These are phyloP conservation scores for Hirschfeldia incana DNA, from an alignment of 345 rosid genomes.

Conservation along the genomic window DNA sequence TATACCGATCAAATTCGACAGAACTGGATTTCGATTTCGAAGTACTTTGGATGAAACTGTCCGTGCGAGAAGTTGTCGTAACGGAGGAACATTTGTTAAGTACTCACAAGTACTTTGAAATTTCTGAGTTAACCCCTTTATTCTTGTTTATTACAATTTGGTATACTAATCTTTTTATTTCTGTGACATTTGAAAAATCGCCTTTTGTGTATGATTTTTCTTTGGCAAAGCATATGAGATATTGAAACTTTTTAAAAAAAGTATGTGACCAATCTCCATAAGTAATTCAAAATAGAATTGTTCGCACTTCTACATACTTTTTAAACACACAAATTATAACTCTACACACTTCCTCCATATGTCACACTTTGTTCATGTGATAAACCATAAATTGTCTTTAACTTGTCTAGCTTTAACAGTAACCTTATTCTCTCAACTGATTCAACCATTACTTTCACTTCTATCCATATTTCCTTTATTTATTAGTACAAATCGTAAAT, in stretches of 20 bases:
- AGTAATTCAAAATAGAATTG: background rate
- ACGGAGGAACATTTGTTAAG: background rate
- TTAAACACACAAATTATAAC: background rate
- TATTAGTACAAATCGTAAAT: background rate
- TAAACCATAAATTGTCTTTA: background rate
- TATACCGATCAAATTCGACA: slow-evolving; percentile 1
- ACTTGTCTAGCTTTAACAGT: background rate
- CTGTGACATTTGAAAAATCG: background rate
- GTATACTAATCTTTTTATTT: background rate
- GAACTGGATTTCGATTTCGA: slow-evolving; percentile 13
- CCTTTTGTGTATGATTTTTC: too few species aligned
- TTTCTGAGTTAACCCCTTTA: background rate
- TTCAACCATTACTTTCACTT: background rate
- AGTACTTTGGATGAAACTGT: background rate
- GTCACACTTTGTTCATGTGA: background rate
- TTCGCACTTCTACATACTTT: background rate
- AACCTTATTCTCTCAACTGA: background rate
- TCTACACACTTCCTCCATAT: background rate
- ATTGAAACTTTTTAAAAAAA: background rate
- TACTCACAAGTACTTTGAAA: background rate
- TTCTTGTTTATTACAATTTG: background rate
- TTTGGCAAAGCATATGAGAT: background rate
- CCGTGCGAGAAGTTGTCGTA: background rate
- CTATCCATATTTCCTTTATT: background rate
- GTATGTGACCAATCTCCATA: background rate